Base-by-base conservation (phyloP, 1,139 yeast genomes). In the Yamadazyma jaroonii region DNA sequence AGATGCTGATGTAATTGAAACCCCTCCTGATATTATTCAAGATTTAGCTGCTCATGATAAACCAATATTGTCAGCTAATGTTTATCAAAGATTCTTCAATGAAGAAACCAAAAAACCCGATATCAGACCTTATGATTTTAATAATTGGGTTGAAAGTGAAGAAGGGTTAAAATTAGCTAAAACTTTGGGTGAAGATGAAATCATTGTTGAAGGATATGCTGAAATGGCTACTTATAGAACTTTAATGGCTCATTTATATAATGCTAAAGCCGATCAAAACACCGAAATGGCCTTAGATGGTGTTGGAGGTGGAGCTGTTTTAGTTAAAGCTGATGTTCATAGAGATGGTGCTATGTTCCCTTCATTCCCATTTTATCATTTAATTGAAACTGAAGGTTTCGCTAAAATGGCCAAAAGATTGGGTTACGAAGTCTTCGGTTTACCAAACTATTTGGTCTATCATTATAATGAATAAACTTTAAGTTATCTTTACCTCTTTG, bases 331-430 rank as follows among this genome's bases (percentile, higher is more conserved):
- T 8, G 97, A 89, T 50, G 98, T 92, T 40, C 98, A 92, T 64
- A 77, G 98, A 59, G 98, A 92, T 59, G 98, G 98, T 37, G 97
- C 97, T 40, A 90, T 90, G 97, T 92, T 92, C 77, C 98, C 98
- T 13, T 86, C 95, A 29, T 92, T 92, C 78, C 94, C 98, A 44
- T 92, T 92, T 70, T 90, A 92, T 61, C 96, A 92, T 58, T 74
- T 92, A 63, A 89, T 92, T 49, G 98, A 92, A 66, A 89, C 97
- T 6, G 98, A 92, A 65, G 98, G 98, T 15, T 92, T 92, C 64
- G 97, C 98, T 21, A 88, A 87, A 62, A 92, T 92, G 98, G 96
- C 96, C 31, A 87, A 87, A 62, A 74, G 98, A 50, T 72, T 92
- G 45, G 96, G 96, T 22, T 90, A 92, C 63, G 86, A 84, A 51